Base-by-base conservation (phyloP, 2,329 filamentous ascomycete species). In the Aspergillus brunneoviolaceus region DNA sequence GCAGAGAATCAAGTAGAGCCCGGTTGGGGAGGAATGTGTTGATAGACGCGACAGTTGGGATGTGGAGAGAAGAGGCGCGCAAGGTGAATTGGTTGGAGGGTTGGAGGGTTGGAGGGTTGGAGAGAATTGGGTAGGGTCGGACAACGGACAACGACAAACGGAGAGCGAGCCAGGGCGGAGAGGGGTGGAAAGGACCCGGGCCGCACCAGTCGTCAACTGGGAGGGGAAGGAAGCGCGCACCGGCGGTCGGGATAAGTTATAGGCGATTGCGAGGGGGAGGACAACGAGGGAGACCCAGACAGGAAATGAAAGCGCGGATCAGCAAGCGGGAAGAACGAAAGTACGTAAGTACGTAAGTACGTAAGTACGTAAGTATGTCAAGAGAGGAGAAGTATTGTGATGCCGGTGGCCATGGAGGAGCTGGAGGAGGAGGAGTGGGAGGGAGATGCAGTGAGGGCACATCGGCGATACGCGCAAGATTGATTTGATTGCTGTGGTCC, bases 401-500 rank as follows among this genome's bases (percentile, higher is more conserved):
- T 35, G 19, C 19, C 19, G 1, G 19, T 19, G 11, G 33, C 11
- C 27, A 29, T 9, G 27, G 27, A 35, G 33, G 33, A 35, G 33
- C 19, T 19, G 19, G 35, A 42, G 16, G 3, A 42, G 39, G 39
- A 19, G 39, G 14, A 19, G 16, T 1, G 1, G 16, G 5, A 45
- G 39, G 3, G 9, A 5, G 14, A 45, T 23, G 23, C 23, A 23
- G 48, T 35, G 19, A 49, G 21, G 49, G 56, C 53, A 47, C 19
- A 55, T 59, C 52, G 57, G 48, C 51, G 60, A 61, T 59, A 58
- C 59, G 63, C 59, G 51, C 59, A 58, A 35, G 33, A 35, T 35
- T 12, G 14, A 16, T 12, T 68, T 66, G 60, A 69, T 65, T 68
- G 69, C 74, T 72, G 71, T 66, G 60, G 65, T 72, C 70, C 75